Conservation (phyloP, 2,329 filamentous ascomycete genomes). For the Dryadomyces quercus-mongolicae region DNA sequence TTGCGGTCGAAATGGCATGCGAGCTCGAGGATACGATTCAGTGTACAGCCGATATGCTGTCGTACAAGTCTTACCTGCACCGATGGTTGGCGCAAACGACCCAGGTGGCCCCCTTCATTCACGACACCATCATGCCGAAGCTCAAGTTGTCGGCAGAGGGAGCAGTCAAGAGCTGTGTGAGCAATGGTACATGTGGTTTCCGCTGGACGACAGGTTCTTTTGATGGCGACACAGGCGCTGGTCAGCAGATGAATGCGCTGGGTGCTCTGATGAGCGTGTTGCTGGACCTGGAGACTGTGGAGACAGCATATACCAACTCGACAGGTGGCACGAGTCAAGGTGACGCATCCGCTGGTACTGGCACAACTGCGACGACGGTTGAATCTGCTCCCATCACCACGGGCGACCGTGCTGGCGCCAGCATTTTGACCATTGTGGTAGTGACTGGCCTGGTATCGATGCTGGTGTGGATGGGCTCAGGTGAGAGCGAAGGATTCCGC, state of each 20-base stretch:
- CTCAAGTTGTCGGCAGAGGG: conserved; percentile 45
- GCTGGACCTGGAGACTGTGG: conserved; percentile 17
- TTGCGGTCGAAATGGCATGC: conserved; percentile 57
- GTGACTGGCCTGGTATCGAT: conserved; percentile 21
- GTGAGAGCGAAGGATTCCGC: conserved; percentile 11
- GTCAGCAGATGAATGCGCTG: conserved; percentile 40
- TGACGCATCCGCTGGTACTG: conserved; percentile 18
- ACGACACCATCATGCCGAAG: conserved; percentile 40
- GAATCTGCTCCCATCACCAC: conserved; percentile 12
- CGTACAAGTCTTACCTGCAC: conserved; percentile 59
- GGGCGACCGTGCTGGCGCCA: conserved; percentile 27
- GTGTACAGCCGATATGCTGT: conserved; percentile 60
- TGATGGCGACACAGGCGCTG: conserved; percentile 32
- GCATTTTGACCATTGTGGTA: conserved; percentile 24
- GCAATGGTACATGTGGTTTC: conserved; percentile 52
- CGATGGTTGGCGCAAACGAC: conserved; percentile 51
- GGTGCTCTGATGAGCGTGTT: conserved; percentile 34
- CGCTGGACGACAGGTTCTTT: conserved; percentile 39
- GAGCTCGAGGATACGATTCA: conserved; percentile 29
- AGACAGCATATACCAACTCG: conserved; percentile 21
- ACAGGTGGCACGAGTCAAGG: conserved; percentile 31
- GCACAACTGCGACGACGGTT: not conserved
- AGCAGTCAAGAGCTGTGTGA: conserved; percentile 47
- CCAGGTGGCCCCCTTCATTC: conserved; percentile 49
- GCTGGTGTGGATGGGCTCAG: conserved; percentile 23